phyloP scores from a whole-genome alignment of 1,139 yeast genomes.

The Hansenula lynferdii region DNA sequence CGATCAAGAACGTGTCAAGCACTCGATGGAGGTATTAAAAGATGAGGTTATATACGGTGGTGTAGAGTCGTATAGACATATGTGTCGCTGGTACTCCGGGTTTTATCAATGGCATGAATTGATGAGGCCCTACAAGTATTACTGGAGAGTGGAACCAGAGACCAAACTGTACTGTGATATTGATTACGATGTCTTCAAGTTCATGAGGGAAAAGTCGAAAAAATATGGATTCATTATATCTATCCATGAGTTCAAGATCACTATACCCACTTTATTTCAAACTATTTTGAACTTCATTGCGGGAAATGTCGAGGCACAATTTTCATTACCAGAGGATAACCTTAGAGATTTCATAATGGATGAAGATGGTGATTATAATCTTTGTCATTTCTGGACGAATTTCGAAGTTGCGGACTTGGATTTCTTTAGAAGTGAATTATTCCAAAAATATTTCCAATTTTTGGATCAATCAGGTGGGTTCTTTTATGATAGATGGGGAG shows the following conservation, averaged over 20 bases:
- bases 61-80: slow-evolving; percentile 51
- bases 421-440: slow-evolving; percentile 47
- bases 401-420: slow-evolving; percentile 53
- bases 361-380: slow-evolving; percentile 46
- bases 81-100: slow-evolving; percentile 55
- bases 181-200: slow-evolving; percentile 45
- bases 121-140: slow-evolving; percentile 36
- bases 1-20: slow-evolving; percentile 40
- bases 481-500: slow-evolving; percentile 64
- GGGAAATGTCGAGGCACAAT: slow-evolving; percentile 36
- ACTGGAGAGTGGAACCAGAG: slow-evolving; percentile 62
- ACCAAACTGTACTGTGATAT: slow-evolving; percentile 51
- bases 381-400: slow-evolving; percentile 63
- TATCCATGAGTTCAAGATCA: slow-evolving; percentile 53
- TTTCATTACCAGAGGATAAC: slow-evolving; percentile 41
- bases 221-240: slow-evolving; percentile 58
- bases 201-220: slow-evolving; percentile 41
- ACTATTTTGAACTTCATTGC: slow-evolving; percentile 46
- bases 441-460: slow-evolving; percentile 42
- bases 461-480: slow-evolving; percentile 53
- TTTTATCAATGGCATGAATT: slow-evolving; percentile 40
- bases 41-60: slow-evolving; percentile 46
- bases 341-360: slow-evolving; percentile 46
- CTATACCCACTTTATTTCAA: slow-evolving; percentile 59
- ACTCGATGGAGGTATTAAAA: slow-evolving; percentile 31